A percentile compares a stretch with the other conserved stretches of the same genome.
These are phyloP conservation scores for Penicillium silybi DNA, from an alignment of 495 filamentous ascomycete genomes.

Conservation along the genomic window DNA sequence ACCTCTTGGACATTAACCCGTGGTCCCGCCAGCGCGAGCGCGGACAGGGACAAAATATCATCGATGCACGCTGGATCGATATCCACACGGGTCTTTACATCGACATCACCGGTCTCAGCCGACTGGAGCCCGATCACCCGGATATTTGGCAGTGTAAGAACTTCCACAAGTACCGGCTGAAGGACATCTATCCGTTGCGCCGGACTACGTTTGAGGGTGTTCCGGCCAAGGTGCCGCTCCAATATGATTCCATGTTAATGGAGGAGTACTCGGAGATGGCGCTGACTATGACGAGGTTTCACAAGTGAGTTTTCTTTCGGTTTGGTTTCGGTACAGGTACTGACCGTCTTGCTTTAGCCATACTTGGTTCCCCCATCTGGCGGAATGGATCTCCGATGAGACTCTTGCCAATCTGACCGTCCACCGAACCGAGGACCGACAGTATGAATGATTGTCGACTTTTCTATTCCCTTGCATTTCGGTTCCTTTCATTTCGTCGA, in stretches of 20 bases:
- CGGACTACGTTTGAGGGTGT: conserved; percentile 59
- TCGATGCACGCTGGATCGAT: conserved; percentile 86
- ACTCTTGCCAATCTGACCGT: conserved; percentile 8
- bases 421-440: conserved; percentile 12
- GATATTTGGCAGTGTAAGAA: conserved; percentile 83
- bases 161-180: conserved; percentile 61
- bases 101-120: conserved; percentile 78
- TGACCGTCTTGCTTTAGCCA: conserved; percentile 22
- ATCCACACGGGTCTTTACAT: conserved; percentile 73
- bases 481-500: not conserved
- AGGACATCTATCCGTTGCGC: conserved; percentile 52
- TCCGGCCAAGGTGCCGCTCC: conserved; percentile 56
- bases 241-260: conserved; percentile 54
- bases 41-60: conserved; percentile 70
- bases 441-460: conserved; percentile 23
- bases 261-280: conserved; percentile 57
- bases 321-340: not conserved
- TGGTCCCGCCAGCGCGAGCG: conserved; percentile 55
- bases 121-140: conserved; percentile 58
- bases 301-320: conserved; percentile 46
- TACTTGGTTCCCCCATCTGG: conserved; percentile 28
- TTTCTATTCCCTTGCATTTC: not conserved
- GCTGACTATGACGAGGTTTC: conserved; percentile 45
- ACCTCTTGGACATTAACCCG: conserved; percentile 77
- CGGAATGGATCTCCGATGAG: conserved; percentile 35